These are phyloP conservation scores for Auriculariales sp. DNA, from an alignment of 768 basidiomycete genomes.

Conservation along the genomic window DNA sequence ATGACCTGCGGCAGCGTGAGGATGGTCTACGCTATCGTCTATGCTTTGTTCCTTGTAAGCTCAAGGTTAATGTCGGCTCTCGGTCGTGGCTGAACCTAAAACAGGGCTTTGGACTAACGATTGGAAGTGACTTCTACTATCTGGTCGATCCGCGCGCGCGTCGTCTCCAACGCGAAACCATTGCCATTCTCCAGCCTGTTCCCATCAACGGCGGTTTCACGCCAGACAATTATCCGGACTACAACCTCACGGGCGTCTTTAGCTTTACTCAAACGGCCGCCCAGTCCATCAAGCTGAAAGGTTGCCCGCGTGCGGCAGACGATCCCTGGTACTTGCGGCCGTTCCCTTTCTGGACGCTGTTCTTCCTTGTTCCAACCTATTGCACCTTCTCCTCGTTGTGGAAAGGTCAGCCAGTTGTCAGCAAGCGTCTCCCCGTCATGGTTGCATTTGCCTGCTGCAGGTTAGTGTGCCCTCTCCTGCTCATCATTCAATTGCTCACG, in stretches of 20 bases:
- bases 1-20: slow-evolving; percentile 74
- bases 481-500: too few relatives aligned
- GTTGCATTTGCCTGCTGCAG: slow-evolving; percentile 69
- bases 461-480: slow-evolving; percentile 22
- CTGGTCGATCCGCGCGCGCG: slow-evolving; percentile 49
- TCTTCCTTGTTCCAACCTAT: slow-evolving; percentile 64
- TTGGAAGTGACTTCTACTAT: slow-evolving; percentile 69
- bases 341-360: slow-evolving; percentile 65
- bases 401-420: slow-evolving; percentile 64
- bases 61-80: neutral
- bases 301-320: slow-evolving; percentile 53
- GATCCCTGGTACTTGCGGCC: slow-evolving; percentile 71
- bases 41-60: slow-evolving; percentile 50
- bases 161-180: slow-evolving; percentile 28
- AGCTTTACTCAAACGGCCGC: slow-evolving; percentile 37
- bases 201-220: slow-evolving; percentile 52
- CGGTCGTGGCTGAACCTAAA: neutral
- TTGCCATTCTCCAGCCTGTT: slow-evolving; percentile 37
- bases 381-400: slow-evolving; percentile 56
- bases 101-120: slow-evolving; percentile 69
- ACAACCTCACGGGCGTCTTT: slow-evolving; percentile 47
- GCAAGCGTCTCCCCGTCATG: slow-evolving; percentile 67
- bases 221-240: slow-evolving; percentile 31
- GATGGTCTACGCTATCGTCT: slow-evolving; percentile 82
- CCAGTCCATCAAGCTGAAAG: slow-evolving; percentile 34